These are phyloP conservation scores for Penicillium ucsense DNA, from an alignment of 495 filamentous ascomycete species.

Conservation along the genomic window DNA sequence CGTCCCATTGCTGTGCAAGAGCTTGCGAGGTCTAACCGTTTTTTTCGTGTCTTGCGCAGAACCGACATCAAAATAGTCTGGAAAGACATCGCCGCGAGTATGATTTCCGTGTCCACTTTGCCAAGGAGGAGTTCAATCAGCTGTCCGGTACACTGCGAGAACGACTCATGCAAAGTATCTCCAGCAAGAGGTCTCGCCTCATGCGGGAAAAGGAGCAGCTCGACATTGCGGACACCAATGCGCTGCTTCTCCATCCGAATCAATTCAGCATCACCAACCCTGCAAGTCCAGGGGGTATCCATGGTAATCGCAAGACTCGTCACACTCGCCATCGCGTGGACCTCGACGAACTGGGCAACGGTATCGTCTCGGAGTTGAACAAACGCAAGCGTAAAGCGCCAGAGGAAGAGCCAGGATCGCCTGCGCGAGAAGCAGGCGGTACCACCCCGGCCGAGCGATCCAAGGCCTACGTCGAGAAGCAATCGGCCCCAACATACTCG, in stretches of 20 bases:
- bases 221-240: conserved; percentile 80
- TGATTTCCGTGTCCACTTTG: conserved; percentile 53
- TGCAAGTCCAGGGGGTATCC: conserved; percentile 68
- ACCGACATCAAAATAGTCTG: conserved; percentile 32
- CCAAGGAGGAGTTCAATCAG: conserved; percentile 68
- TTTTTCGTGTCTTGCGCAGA: conserved; percentile 11
- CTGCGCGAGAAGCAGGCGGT: conserved; percentile 45
- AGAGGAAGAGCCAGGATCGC: conserved; percentile 64
- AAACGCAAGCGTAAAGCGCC: conserved; percentile 72
- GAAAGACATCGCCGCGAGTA: conserved; percentile 34
- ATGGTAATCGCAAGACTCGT: conserved; percentile 73
- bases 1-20: no score
- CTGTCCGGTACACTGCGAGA: conserved; percentile 74
- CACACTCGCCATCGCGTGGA: conserved; percentile 74
- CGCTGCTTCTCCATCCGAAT: conserved; percentile 80
- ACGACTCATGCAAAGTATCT: conserved; percentile 69
- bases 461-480: conserved; percentile 29
- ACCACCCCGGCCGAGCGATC: conserved; percentile 40
- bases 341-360: conserved; percentile 62
- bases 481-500: conserved; percentile 51
- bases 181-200: conserved; percentile 62
- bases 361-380: conserved; percentile 47
- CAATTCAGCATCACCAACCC: conserved; percentile 81
- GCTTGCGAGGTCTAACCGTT: no score
- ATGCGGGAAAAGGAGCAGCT: conserved; percentile 81